Evolutionary conservation across 169 alveolate genomes (phyloP).

Genomic region (Blepharisma undulans): DNA sequence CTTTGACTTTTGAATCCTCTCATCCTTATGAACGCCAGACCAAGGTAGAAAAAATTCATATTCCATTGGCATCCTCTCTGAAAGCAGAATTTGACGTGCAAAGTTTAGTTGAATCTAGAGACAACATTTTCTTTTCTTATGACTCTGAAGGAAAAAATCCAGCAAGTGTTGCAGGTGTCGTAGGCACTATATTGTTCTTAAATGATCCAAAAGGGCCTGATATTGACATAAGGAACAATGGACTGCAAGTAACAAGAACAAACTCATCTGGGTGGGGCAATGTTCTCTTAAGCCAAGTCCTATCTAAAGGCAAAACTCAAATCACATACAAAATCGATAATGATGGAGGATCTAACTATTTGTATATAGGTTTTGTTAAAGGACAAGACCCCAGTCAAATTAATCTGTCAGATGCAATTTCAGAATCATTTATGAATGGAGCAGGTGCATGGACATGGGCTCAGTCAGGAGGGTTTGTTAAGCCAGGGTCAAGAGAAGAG

Average conservation of each 20-base stretch:
- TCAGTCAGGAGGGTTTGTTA: neutral
- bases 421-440: neutral
- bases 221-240: neutral
- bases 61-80: neutral
- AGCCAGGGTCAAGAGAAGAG: neutral
- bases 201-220: neutral
- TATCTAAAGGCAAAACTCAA: neutral
- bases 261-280: conserved; percentile 22
- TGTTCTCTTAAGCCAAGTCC: neutral
- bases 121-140: neutral
- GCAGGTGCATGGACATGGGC: neutral
- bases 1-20: neutral
- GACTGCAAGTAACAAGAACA: neutral
- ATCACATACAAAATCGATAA: neutral
- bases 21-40: neutral
- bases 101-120: neutral
- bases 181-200: neutral
- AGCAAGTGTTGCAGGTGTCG: neutral
- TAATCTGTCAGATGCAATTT: neutral
- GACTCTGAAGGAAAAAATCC: neutral
- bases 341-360: neutral
- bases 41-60: neutral
- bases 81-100: neutral
- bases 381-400: neutral
- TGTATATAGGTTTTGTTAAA: neutral